Base-by-base conservation (phyloP, 139 green algal species). In the Klebsormidium nitens region DNA sequence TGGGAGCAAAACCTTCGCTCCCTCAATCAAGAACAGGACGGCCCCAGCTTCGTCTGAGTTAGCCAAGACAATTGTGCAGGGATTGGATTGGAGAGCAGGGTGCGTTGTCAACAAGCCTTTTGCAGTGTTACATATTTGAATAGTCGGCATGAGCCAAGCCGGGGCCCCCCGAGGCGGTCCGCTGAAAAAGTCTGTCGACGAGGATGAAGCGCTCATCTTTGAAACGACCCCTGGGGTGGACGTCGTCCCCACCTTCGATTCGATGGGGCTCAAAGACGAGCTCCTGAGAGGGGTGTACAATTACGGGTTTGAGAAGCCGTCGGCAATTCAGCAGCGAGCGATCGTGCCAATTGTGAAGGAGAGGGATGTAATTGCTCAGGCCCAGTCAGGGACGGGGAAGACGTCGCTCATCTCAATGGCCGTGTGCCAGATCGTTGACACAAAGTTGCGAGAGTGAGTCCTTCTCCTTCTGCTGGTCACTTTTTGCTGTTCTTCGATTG, bases 351-450 rank as follows among this genome's bases (percentile, higher is more conserved):
- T 99, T 72, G 81, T 91, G 19, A 39, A 79, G 46, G 90, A 90
- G 0, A 80, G 93, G 5, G 95, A 99, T 81, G 91, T 97, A 6
- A 97, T 98, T 64, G 94, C 95, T 4, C 72, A 80, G 75, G 95
- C 95, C 17, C 94, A 99, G 76, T 96, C 90, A 2, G 95, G 95
- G 29, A 99, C 95, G 32, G 95, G 95, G 37, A 99, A 99, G 71
- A 96, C 91, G 0, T 95, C 89, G 3, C 87, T 99, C 73, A 96
- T 99, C 37, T 86, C 91, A 0, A 66, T 99, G 5, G 78, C 88
- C 0, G 79, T 93, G 3, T 95, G 86, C 80, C 94, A 99, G 81
- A 73, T 89, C 44, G 31, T 96, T 36, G 92, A 98, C 76, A 91
- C 75, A 4, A 69, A 61, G 17, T 77, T 63, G 3, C 71, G 89